A percentile compares a stretch with the other conserved stretches of the same genome.
Conservation (phyloP, 2,329 filamentous ascomycete genomes). For the Fusarium sp. region DNA sequence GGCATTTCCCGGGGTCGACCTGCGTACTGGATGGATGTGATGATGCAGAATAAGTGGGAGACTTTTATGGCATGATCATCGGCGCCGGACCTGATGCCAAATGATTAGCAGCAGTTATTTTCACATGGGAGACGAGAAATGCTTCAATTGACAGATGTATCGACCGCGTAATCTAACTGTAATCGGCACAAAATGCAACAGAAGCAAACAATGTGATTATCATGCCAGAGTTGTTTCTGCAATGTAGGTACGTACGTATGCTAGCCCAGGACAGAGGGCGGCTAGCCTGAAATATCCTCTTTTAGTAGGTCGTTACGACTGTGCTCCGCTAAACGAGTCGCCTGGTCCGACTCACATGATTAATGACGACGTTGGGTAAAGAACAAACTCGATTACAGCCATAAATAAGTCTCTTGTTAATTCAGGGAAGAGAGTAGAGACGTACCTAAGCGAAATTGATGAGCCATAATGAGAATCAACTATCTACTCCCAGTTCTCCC, state of each 20-base stretch:
- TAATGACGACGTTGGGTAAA: neutral
- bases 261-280: neutral
- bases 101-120: accelerated
- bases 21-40: neutral
- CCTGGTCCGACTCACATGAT: neutral
- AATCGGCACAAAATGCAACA: neutral
- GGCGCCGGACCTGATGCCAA: neutral
- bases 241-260: too few species aligned
- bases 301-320: neutral
- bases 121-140: accelerated
- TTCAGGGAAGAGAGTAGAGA: accelerated
- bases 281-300: neutral
- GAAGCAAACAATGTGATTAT: neutral
- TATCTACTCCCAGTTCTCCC: constrained; percentile 21
- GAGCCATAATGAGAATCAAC: neutral
- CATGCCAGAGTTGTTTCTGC: accelerated
- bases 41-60: neutral
- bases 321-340: neutral
- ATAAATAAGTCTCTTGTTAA: neutral
- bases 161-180: neutral
- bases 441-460: neutral
- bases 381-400: accelerated
- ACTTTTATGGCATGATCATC: neutral
- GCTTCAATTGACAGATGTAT: neutral
- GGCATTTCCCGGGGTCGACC: neutral